Percentiles rank a stretch among this genome's conserved stretches.
These are phyloP conservation scores for Planoprotostelium fungivorum DNA, from an alignment of 78 protist species.

Conservation along the genomic window DNA sequence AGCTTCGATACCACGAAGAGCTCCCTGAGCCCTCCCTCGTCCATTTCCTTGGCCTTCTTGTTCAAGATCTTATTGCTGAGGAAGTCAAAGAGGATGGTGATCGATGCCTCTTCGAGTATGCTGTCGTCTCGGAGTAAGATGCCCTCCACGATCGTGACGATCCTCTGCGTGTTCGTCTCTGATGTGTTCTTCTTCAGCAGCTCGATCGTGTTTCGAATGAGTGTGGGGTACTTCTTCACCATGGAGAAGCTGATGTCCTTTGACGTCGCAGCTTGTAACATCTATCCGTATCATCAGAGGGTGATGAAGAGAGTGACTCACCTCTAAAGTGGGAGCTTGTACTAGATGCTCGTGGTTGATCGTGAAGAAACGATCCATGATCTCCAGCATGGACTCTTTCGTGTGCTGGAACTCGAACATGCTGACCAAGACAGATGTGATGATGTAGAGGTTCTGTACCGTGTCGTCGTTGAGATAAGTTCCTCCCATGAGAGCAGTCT, in stretches of 20 bases:
- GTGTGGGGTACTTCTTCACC: background rate
- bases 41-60: background rate
- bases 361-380: background rate
- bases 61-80: background rate
- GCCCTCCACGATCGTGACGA: background rate
- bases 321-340: background rate
- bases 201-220: background rate
- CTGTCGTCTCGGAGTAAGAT: background rate
- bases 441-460: too few relatives aligned
- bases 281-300: background rate
- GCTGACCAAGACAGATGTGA: background rate
- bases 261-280: background rate
- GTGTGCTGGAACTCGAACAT: background rate
- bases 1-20: background rate
- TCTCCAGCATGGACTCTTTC: background rate
- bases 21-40: background rate
- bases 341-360: background rate
- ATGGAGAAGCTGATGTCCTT: background rate
- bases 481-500: background rate
- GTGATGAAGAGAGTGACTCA: too few relatives aligned
- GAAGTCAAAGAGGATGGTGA: background rate
- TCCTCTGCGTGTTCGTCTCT: background rate
- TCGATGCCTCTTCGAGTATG: background rate
- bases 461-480: background rate
- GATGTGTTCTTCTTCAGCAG: background rate